Evolutionary conservation across 2,329 filamentous ascomycete species (phyloP), one percentile per base, ranked within the genome.

Genomic region (Sarocladium kiliense): DNA sequence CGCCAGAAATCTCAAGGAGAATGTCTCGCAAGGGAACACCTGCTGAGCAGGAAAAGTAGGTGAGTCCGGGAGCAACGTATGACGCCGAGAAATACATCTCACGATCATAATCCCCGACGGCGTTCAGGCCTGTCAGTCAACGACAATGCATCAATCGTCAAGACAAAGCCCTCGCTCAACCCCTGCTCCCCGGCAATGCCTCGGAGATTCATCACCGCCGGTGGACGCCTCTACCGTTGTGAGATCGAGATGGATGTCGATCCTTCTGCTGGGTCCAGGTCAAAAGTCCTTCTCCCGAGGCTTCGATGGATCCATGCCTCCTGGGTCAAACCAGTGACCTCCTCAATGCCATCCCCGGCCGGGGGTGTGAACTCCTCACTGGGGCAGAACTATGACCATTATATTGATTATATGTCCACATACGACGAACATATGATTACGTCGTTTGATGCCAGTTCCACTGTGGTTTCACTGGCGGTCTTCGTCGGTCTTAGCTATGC

Each of bases 211-310:
- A 21, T 9, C 9, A 19, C 18, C 41, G 18, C 41, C 23, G 41
- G 9, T 23, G 41, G 21, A 10, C 41, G 41, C 23, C 41, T 45
- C 18, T 45, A 10, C 23, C 41, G 18, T 4, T 21, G 5, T 23
- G 18, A 45, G 23, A 45, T 45, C 41, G 41, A 45, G 41, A 45
- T 45, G 12, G 41, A 7, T 9, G 41, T 16, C 19, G 41, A 45
- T 45, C 41, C 41, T 25, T 19, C 7, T 25, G 5, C 12, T 16
- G 36, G 36, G n/a, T 23, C 44, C 44, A 30, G 5, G 12, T 6
- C 44, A 47, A 47, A 47, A 47, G 44, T 47, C 44, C 44, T 47
- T 47, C 44, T 47, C 44, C 44, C 44, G 44, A 16, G 7, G 18
- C 23, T 47, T 47, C 44, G 27, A 47, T 47, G 44, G 44, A n/a